Evolutionary conservation across 176 grass and related monocot species (phyloP), one percentile per base, ranked within the genome.

Genomic region (Aegilops bicornis): DNA sequence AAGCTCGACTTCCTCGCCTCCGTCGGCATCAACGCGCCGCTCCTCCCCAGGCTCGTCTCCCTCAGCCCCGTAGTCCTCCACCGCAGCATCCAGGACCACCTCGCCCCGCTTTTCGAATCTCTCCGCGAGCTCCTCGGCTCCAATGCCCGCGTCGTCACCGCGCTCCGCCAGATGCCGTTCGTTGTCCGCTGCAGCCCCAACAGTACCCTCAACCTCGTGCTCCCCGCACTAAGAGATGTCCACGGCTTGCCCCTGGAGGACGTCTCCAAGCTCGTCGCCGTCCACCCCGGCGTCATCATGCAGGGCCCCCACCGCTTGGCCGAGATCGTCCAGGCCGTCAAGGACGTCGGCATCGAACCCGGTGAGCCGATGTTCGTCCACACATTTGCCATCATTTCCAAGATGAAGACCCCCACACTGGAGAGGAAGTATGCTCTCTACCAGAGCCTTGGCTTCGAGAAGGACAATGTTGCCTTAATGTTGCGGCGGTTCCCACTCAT

Each of bases 381-480:
- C 6, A 43, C 76, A 5, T 82, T 82, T 66, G 11, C 13, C 22
- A 19, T n/a, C 0, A 6, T 93, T 36, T 77, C 47, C 58, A 69
- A 42, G 39, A 7, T 88, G 84, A 87, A 68, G 78, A 17, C 22
- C 2, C 5, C 70, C 7, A 90, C 62, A 20, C 60, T 86, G 52
- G 81, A 93, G 77, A 87, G 64, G 54, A 90, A 93, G 76, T 5
- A 88, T 20, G 88, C 84, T 7, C 10, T 85, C 5, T 90, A 47
- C 42, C 43, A 12, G 17, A 77, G 78, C 50, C 75, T 87, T 1
- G 85, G 79, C 37, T 91, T 88, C 20, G 19, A 58, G 7, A 68
- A 76, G 33, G 77, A 81, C 6, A 17, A 2, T 16, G 22, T 89
- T 71, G 35, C 2, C 19, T 36, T 20, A 16, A 81, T 89, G 45